Evolutionary conservation across 306 rosid genomes (phyloP), one percentile per base, ranked within the genome.

Genomic region (Datisca glomerata): DNA sequence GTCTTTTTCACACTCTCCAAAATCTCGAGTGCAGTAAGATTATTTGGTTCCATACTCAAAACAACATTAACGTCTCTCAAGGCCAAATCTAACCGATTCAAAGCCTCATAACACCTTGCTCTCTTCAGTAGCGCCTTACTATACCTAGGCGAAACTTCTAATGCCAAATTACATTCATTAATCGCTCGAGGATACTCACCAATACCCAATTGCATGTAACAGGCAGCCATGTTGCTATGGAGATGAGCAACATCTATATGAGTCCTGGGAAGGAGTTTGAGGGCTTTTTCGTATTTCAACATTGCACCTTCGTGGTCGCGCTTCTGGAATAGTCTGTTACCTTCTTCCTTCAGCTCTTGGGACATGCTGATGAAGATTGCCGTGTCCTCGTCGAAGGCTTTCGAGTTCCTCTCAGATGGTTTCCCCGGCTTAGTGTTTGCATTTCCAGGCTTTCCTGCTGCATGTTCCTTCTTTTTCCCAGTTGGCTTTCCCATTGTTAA

Each of bases 101-200:
- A 60, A 0, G 78, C 71, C 57, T 74, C 87, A 15, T 82, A 87
- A 50, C 96, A 82, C 57, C 50, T 74, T 0, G 93, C 81, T 21
- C 96, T 53, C 47, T 57, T 82, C 24, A 87, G 36, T 16, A 79
- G 49, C 0, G 94, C 93, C 44, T 76, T 87, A 40, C 82, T 87
- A 17, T 73, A 76, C 4, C 66, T 56, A 0, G 93, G 89, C 0
- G 78, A 70, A 0, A 77, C 85, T 54, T 74, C 80, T 9, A 87
- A 50, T 0, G 96, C 96, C 25, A 76, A 54, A 48, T 62, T 79
- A 17, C 96, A 82, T 56, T 87, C 94, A 12, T 56, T 59, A 43
- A 87, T 87, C 10, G 96, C 96, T 18, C 74, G 69, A 16, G 94
- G 96, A 40, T 76, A 82, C 59, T 79, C 96, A 2, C 93, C 94